Percentiles rank a stretch among this genome's conserved stretches.
Conservation (phyloP, 1,139 yeast species). For the Eremothecium sinecaudum region DNA sequence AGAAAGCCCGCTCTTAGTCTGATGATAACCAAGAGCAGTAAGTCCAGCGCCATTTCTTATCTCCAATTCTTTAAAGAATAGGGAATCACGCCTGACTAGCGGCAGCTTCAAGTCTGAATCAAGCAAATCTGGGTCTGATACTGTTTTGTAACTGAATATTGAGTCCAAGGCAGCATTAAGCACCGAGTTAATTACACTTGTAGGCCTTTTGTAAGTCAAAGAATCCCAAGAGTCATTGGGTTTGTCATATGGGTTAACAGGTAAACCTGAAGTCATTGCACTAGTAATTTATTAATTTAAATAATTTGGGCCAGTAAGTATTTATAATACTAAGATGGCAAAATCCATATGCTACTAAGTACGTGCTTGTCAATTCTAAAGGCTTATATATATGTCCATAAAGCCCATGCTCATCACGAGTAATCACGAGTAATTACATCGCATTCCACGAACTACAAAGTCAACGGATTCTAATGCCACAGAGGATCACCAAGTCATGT, state of each 20-base stretch:
- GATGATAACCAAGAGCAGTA: conserved; percentile 65
- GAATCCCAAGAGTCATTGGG: conserved; percentile 56
- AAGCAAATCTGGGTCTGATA: conserved; percentile 52
- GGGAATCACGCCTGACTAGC: conserved; percentile 47
- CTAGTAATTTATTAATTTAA: too few species aligned
- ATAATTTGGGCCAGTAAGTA: too few species aligned
- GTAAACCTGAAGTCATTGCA: conserved; percentile 6
- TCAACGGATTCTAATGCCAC: too few species aligned
- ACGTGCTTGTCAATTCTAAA: too few species aligned
- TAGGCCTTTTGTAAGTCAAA: too few species aligned
- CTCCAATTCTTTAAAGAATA: conserved; percentile 45
- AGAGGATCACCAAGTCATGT: conserved; percentile 5
- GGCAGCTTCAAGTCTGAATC: conserved; percentile 56
- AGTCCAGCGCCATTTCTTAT: conserved; percentile 80
- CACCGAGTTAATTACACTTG: conserved; percentile 47
- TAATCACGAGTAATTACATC: neutral
- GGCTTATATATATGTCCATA: too few species aligned
- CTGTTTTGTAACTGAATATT: conserved; percentile 61
- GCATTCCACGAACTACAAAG: too few species aligned
- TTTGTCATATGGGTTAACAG: conserved; percentile 46
- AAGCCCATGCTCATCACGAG: too few species aligned
- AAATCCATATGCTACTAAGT: too few species aligned
- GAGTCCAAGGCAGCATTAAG: conserved; percentile 53
- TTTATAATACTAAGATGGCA: too few species aligned
- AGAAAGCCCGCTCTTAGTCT: conserved; percentile 37